These are phyloP conservation scores for Coemansia sp. DNA, from an alignment of 192 early-diverging fungal genomes.

Conservation along the genomic window DNA sequence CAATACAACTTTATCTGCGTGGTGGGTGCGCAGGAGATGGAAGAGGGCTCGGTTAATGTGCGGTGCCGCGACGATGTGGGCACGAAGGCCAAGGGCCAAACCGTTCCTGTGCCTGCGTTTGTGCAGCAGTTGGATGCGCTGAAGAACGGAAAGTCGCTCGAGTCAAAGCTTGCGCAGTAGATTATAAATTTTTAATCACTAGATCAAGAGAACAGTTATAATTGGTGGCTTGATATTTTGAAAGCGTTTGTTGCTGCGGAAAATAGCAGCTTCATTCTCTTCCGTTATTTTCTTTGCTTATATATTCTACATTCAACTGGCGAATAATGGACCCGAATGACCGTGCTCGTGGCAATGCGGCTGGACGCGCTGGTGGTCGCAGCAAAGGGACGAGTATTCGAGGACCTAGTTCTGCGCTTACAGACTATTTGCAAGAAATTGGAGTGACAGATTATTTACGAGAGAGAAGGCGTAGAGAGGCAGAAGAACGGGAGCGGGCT, in stretches of 20 bases:
- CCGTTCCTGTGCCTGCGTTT: conserved; percentile 69
- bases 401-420: conserved; percentile 53
- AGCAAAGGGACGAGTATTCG: conserved; percentile 24
- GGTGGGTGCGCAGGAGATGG: conserved; percentile 85
- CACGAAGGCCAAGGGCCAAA: conserved; percentile 79
- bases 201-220: neutral
- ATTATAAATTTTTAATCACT: neutral
- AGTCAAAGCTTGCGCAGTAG: conserved; percentile 58
- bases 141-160: conserved; percentile 10
- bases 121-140: conserved; percentile 75
- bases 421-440: conserved; percentile 50
- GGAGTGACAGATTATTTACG: conserved; percentile 51
- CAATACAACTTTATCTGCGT: conserved; percentile 99
- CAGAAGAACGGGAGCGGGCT: conserved; percentile 17
- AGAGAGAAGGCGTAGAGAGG: conserved; percentile 32
- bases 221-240: neutral
- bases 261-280: neutral
- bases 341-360: conserved; percentile 26
- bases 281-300: conserved; percentile 6
- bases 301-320: neutral
- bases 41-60: conserved; percentile 86
- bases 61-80: conserved; percentile 85
- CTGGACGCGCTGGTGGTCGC: conserved; percentile 2
- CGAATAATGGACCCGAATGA: conserved; percentile 41
- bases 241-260: neutral